Evolutionary conservation across 164 flowering plant species (phyloP).

Genomic region (Tinospora cordifolia): DNA sequence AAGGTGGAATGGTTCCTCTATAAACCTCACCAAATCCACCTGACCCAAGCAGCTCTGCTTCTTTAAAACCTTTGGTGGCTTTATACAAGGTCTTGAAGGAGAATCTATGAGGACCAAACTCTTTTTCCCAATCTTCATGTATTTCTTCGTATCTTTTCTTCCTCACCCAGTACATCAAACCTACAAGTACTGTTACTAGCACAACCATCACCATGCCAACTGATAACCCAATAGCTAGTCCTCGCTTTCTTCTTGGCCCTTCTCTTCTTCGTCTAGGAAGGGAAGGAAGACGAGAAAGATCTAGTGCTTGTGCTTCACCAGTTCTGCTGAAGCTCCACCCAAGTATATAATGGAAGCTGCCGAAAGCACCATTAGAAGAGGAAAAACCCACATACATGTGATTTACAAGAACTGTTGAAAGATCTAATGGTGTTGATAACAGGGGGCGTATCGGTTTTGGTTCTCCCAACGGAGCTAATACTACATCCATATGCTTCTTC

Average conservation of each 20-base stretch:
- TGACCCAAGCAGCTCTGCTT: conserved; percentile 6
- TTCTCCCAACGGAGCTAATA: conserved; percentile 21
- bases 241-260: conserved; percentile 3
- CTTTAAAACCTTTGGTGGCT: conserved; percentile 11
- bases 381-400: conserved; percentile 44
- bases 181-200: conserved; percentile 14
- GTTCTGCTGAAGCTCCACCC: conserved; percentile 46
- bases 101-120: conserved; percentile 44
- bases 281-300: conserved; percentile 29
- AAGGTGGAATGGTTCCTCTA: conserved; percentile 7
- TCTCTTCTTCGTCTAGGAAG: background rate
- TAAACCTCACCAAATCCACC: conserved; percentile 13
- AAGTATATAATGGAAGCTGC: conserved; percentile 34
- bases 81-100: conserved; percentile 17
- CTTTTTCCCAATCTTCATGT: conserved; percentile 47
- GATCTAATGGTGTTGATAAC: conserved; percentile 18
- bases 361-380: conserved; percentile 37
- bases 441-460: conserved; percentile 28
- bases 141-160: conserved; percentile 18
- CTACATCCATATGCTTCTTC: conserved; percentile 23
- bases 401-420: conserved; percentile 20
- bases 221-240: conserved; percentile 8
- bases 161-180: background rate
- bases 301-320: conserved; percentile 28
- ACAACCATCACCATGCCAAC: conserved; percentile 6